Evolutionary conservation across 2,329 filamentous ascomycete genomes (phyloP).

Genomic region (Cercospora zeae-maydis): DNA sequence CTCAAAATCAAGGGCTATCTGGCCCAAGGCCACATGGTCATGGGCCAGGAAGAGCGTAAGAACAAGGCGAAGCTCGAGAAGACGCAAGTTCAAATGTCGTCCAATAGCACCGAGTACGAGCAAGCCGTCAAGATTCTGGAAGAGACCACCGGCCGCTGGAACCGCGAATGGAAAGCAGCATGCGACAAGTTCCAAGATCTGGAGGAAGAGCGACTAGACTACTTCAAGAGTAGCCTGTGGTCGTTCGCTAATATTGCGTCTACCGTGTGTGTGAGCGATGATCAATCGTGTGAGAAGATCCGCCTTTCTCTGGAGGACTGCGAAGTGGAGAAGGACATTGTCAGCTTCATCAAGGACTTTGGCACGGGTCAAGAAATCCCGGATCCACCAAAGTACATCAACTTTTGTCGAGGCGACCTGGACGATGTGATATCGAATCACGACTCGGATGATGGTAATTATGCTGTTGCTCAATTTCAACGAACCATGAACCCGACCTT

Average conservation of each 20-base stretch:
- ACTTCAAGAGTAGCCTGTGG: conserved; percentile 97
- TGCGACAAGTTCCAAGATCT: conserved; percentile 99
- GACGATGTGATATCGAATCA: conserved; percentile 73
- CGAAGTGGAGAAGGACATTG: conserved; percentile 94
- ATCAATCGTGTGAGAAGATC: conserved; percentile 91
- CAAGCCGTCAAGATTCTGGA: conserved; percentile 87
- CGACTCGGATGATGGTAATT: conserved; percentile 78
- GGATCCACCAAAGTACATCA: conserved; percentile 95
- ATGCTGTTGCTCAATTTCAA: conserved; percentile 93
- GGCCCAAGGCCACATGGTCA: conserved; percentile 98
- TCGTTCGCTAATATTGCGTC: conserved; percentile 96
- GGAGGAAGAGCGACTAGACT: conserved; percentile 94
- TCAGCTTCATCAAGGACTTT: conserved; percentile 77
- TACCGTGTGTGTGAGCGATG: conserved; percentile 95
- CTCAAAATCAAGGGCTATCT: conserved; percentile 98
- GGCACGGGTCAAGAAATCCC: conserved; percentile 97
- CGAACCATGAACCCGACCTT: conserved; percentile 94
- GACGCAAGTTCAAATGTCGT: conserved; percentile 91
- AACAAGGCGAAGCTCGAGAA: conserved; percentile 99
- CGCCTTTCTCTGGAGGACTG: conserved; percentile 88
- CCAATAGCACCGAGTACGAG: conserved; percentile 91
- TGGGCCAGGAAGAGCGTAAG: conserved; percentile 98
- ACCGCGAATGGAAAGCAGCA: conserved; percentile 95
- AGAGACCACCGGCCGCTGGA: conserved; percentile 93
- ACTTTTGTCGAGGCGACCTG: conserved; percentile 87